Conservation (phyloP, 1,139 yeast species). For the Geotrichum candidum region DNA sequence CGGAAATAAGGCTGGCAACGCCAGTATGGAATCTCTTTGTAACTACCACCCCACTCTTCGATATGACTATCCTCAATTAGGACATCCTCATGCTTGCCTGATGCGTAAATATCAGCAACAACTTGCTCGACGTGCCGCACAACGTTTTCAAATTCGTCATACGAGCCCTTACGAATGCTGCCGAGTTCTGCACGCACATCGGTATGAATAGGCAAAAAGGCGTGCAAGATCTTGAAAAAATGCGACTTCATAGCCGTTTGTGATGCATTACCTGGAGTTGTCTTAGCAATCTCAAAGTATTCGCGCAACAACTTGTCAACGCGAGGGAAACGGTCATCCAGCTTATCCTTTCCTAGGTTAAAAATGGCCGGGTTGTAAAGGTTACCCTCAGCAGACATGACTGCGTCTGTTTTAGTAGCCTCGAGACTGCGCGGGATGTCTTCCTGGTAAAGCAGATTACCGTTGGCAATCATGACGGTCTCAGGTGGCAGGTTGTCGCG, state of each 20-base stretch:
- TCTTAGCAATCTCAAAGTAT: slow-evolving; percentile 76
- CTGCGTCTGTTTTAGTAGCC: slow-evolving; percentile 72
- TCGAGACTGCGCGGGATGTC: slow-evolving; percentile 66
- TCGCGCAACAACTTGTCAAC: slow-evolving; percentile 80
- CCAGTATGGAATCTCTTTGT: slow-evolving; percentile 90
- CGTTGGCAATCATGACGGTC: slow-evolving; percentile 89
- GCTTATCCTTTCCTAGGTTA: slow-evolving; percentile 35
- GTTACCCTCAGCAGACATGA: slow-evolving; percentile 97
- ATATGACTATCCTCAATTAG: slow-evolving; percentile 46
- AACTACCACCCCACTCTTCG: slow-evolving; percentile 74
- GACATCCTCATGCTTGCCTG: slow-evolving; percentile 46
- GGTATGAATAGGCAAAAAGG: slow-evolving; percentile 66
- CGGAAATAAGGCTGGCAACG: slow-evolving; percentile 94
- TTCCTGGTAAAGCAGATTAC: slow-evolving; percentile 79
- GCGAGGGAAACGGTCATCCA: slow-evolving; percentile 71
- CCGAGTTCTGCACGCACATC: slow-evolving; percentile 77
- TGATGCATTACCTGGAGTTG: slow-evolving; percentile 66
- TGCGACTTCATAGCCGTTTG: slow-evolving; percentile 85
- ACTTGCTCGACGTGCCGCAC: slow-evolving; percentile 61
- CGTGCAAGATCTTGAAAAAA: slow-evolving; percentile 76
- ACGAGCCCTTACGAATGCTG: slow-evolving; percentile 40
- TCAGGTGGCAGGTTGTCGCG: slow-evolving; percentile 75
- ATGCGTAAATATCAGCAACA: slow-evolving; percentile 51
- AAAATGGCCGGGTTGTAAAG: slow-evolving; percentile 91
- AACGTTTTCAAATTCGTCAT: slow-evolving; percentile 60